These are phyloP conservation scores for Malus hybrid DNA, from an alignment of 331 rosid genomes.

Conservation along the genomic window DNA sequence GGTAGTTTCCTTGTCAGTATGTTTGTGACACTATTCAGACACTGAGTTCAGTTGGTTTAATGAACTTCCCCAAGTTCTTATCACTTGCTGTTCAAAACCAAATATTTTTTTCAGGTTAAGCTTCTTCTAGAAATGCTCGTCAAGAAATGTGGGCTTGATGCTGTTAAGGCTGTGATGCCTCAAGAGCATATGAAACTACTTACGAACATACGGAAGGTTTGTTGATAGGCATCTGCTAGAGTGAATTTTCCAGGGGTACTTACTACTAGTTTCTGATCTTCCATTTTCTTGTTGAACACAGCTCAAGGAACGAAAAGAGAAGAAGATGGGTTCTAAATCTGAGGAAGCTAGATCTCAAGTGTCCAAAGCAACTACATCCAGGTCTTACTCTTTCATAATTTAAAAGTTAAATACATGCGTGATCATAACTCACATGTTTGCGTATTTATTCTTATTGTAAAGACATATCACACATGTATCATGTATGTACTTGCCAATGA, in stretches of 20 bases:
- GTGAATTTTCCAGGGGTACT: background rate
- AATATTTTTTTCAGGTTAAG: conserved; percentile 49
- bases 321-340: conserved; percentile 44
- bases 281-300: conserved; percentile 21
- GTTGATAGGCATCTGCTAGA: conserved; percentile 5
- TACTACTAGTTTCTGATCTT: conserved; percentile 1
- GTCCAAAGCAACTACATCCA: conserved; percentile 77
- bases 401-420: background rate
- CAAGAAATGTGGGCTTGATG: conserved; percentile 78
- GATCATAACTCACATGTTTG: background rate
- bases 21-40: background rate
- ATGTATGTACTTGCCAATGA: background rate
- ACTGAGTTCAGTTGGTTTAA: conserved; percentile 10
- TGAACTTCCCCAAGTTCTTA: background rate
- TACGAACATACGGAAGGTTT: conserved; percentile 85
- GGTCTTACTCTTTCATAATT: conserved; percentile 30
- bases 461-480: background rate
- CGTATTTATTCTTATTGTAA: background rate
- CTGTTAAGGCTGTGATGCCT: conserved; percentile 87
- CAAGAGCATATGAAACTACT: conserved; percentile 90
- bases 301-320: conserved; percentile 80
- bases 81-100: conserved; percentile 5
- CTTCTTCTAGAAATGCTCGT: conserved; percentile 84
- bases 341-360: conserved; percentile 62
- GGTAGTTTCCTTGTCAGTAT: conserved; percentile 34